Percentiles rank a stretch among this genome's conserved stretches.
These are phyloP conservation scores for Gynostemma pentaphyllum DNA, from an alignment of 306 rosid species.

Conservation along the genomic window DNA sequence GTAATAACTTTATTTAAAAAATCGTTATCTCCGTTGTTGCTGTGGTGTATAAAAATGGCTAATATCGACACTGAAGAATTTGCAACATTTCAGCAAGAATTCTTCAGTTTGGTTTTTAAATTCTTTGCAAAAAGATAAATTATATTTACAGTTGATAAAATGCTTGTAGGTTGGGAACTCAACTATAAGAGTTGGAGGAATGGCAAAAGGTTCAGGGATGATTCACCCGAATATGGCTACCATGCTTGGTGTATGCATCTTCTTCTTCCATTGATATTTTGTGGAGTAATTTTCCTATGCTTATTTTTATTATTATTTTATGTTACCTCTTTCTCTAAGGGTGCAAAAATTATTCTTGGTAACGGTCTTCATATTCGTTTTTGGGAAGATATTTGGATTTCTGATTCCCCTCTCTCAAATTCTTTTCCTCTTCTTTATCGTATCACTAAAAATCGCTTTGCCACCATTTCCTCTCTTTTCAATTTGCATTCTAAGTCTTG, in stretches of 20 bases:
- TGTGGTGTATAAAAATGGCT: background rate
- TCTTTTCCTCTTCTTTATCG: no score
- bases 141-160: conserved; percentile 7
- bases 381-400: no score
- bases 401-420: no score
- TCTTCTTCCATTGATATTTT: conserved; percentile 10
- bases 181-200: conserved; percentile 72
- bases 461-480: no score
- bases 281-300: background rate
- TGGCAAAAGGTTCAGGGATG: conserved; percentile 99
- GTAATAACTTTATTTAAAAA: conserved; percentile 10
- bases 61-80: background rate
- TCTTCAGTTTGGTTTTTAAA: background rate
- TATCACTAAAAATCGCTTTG: no score
- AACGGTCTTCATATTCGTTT: no score
- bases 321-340: no score
- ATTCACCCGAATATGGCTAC: conserved; percentile 99
- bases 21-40: background rate
- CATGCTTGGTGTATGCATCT: conserved; percentile 75
- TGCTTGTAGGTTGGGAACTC: conserved; percentile 57
- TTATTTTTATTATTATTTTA: background rate
- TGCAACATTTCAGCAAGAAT: background rate
- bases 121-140: background rate
- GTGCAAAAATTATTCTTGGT: no score
- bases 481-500: no score